Conservation (phyloP, 2,329 filamentous ascomycete species). For the Davidsoniella eucalypti region DNA sequence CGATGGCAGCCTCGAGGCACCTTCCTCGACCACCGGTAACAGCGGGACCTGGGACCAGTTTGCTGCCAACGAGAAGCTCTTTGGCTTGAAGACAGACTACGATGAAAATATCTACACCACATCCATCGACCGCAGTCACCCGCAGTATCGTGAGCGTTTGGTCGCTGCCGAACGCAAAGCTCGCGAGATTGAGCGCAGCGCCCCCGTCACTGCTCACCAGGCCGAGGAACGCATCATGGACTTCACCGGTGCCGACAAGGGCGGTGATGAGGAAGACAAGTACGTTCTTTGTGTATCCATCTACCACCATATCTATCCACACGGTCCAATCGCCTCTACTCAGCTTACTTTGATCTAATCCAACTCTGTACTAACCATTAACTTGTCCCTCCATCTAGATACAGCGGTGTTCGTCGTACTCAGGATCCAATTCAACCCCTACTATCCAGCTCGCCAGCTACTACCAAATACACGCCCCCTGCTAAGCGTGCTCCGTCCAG, state of each 20-base stretch:
- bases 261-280: slow-evolving; percentile 86
- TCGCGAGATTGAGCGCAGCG: slow-evolving; percentile 70
- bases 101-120: slow-evolving; percentile 94
- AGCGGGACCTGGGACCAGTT: slow-evolving; percentile 73
- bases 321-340: too few relatives aligned
- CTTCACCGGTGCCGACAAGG: slow-evolving; percentile 44
- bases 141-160: slow-evolving; percentile 61
- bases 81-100: slow-evolving; percentile 79
- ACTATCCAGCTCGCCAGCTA: slow-evolving; percentile 15
- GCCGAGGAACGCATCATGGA: slow-evolving; percentile 75
- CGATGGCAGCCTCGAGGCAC: slow-evolving; percentile 56
- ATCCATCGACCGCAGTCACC: slow-evolving; percentile 66
- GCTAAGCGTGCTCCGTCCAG: slow-evolving; percentile 65
- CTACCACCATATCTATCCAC: too few relatives aligned
- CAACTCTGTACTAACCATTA: neutral
- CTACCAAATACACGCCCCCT: slow-evolving; percentile 68
- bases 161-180: slow-evolving; percentile 71
- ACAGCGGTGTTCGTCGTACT: slow-evolving; percentile 75
- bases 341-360: neutral
- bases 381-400: slow-evolving; percentile 32
- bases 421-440: slow-evolving; percentile 42
- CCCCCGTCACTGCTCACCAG: slow-evolving; percentile 62
- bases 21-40: slow-evolving; percentile 16
- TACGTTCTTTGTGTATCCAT: slow-evolving; percentile 25
- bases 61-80: slow-evolving; percentile 70